Percentiles rank a stretch among this genome's conserved stretches.
Evolutionary conservation across 2,329 filamentous ascomycete species (phyloP).

Genomic region (Herpotrichia juniperi): DNA sequence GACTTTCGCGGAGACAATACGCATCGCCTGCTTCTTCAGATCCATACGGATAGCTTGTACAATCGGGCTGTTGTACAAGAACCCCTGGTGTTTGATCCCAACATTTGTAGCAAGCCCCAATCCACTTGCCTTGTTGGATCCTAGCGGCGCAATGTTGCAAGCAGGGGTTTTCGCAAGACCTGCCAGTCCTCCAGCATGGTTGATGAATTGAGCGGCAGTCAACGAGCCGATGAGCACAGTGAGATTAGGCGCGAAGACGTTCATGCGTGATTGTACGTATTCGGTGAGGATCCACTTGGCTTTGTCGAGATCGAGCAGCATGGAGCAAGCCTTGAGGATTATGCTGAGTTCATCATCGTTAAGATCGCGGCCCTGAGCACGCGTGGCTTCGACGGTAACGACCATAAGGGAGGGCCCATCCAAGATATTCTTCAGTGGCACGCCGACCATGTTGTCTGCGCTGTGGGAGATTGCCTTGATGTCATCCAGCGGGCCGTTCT

Average conservation of each 20-base stretch:
- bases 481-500: conserved; percentile 88
- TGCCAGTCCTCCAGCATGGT: conserved; percentile 86
- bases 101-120: conserved; percentile 91
- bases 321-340: conserved; percentile 80
- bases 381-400: conserved; percentile 92
- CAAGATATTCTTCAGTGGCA: conserved; percentile 78
- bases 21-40: conserved; percentile 90
- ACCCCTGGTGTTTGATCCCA: conserved; percentile 88
- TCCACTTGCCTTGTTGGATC: conserved; percentile 83
- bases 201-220: conserved; percentile 95
- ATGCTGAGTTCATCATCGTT: conserved; percentile 74
- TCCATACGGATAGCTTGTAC: conserved; percentile 85
- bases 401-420: conserved; percentile 94
- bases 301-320: conserved; percentile 84
- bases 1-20: conserved; percentile 91
- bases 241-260: conserved; percentile 91
- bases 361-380: conserved; percentile 81
- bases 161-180: conserved; percentile 90
- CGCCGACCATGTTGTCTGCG: conserved; percentile 77
- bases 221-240: conserved; percentile 89
- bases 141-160: conserved; percentile 89
- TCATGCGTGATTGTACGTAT: conserved; percentile 97
- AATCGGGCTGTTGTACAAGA: conserved; percentile 88
- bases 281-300: conserved; percentile 87
- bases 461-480: conserved; percentile 81